These are phyloP conservation scores for Schrenkiella parvula DNA, from an alignment of 345 rosid species.

Conservation along the genomic window DNA sequence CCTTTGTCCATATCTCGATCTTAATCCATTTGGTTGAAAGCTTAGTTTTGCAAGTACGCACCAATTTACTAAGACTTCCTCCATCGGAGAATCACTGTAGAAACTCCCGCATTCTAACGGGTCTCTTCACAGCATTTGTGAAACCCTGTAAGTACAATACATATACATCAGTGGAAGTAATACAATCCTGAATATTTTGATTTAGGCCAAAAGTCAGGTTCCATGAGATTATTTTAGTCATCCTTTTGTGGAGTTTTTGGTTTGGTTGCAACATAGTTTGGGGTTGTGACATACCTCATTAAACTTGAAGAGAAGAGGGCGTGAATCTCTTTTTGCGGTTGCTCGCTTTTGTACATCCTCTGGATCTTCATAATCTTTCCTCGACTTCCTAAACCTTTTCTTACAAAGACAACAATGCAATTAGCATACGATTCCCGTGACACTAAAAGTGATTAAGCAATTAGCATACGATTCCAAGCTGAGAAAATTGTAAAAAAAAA, in stretches of 20 bases:
- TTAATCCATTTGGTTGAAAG: background rate
- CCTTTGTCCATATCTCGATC: no score
- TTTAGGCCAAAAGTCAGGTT: background rate
- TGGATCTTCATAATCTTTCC: constrained; percentile 46
- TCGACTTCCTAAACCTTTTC: constrained; percentile 65
- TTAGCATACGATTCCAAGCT: background rate
- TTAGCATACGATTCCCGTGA: background rate
- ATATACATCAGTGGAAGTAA: background rate
- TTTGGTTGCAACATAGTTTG: background rate
- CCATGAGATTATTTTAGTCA: background rate
- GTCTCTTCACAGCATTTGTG: constrained; percentile 91
- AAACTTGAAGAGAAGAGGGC: constrained; percentile 78
- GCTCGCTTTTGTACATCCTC: constrained; percentile 35
- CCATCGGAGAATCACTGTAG: constrained; percentile 30
- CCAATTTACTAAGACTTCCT: background rate
- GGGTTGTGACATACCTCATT: constrained; percentile 62
- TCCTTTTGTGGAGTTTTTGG: background rate
- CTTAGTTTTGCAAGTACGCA: constrained; percentile 2
- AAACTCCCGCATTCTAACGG: constrained; percentile 78
- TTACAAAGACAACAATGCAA: background rate
- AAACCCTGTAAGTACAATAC: constrained; percentile 49
- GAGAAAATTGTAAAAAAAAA: background rate
- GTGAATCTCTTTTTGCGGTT: constrained; percentile 57
- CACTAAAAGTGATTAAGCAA: background rate
- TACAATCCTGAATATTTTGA: background rate